Percentiles rank a stretch among this genome's conserved stretches.
Conservation (phyloP, 352 stramenopile genomes). For the Phytophthora tubulina region DNA sequence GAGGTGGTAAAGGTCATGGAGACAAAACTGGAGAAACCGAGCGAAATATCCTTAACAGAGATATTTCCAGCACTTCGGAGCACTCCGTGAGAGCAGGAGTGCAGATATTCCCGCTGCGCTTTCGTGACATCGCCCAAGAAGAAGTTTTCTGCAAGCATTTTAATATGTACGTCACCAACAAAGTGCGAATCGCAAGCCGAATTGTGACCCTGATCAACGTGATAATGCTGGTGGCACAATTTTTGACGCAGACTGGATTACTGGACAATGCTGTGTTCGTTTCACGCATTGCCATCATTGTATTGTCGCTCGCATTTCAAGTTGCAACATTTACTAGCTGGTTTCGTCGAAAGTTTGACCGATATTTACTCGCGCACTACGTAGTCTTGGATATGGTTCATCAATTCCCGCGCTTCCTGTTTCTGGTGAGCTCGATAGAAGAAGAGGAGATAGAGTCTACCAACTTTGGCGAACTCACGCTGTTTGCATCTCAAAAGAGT, state of each 20-base stretch:
- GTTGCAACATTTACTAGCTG: conserved; percentile 46
- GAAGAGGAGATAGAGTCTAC: conserved; percentile 29
- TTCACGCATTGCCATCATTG: conserved; percentile 52
- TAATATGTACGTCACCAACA: conserved; percentile 75
- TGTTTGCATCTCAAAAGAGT: conserved; percentile 71
- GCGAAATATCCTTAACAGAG: conserved; percentile 2
- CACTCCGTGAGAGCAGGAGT: conserved; percentile 48
- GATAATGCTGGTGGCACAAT: conserved; percentile 61
- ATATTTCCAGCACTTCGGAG: conserved; percentile 6
- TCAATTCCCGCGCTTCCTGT: conserved; percentile 58
- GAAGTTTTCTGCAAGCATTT: conserved; percentile 82
- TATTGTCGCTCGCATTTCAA: conserved; percentile 57
- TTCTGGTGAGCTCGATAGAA: conserved; percentile 44
- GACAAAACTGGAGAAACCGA: not conserved
- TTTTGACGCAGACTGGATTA: conserved; percentile 43
- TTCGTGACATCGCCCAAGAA: conserved; percentile 67
- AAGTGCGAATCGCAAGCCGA: conserved; percentile 62
- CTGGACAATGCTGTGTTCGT: conserved; percentile 46
- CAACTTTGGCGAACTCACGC: conserved; percentile 29
- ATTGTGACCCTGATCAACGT: conserved; percentile 62
- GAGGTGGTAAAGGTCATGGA: not conserved
- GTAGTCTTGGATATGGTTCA: conserved; percentile 57
- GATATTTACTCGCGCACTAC: conserved; percentile 62
- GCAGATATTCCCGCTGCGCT: conserved; percentile 66
- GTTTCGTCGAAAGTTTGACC: conserved; percentile 65